Evolutionary conservation across 106 monocot genomes (phyloP).

Genomic region (Chionographis japonica): DNA sequence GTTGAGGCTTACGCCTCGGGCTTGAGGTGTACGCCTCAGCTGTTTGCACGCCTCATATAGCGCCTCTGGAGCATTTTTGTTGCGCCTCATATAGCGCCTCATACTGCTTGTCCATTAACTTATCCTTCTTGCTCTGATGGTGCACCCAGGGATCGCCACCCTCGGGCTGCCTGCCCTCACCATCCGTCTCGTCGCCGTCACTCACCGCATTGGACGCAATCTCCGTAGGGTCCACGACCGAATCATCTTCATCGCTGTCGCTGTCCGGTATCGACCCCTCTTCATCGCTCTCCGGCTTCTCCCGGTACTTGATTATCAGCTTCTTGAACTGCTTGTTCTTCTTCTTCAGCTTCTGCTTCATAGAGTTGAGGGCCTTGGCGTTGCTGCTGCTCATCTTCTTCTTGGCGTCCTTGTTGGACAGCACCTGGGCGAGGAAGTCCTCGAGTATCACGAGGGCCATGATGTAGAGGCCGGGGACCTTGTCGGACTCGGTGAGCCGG

Average conservation of each 20-base stretch:
- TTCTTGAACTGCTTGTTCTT: conserved; percentile 92
- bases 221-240: conserved; percentile 31
- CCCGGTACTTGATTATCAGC: conserved; percentile 46
- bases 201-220: conserved; percentile 29
- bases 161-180: conserved; percentile 10
- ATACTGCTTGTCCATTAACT: conserved; percentile 69
- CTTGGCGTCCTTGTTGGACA: conserved; percentile 91
- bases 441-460: conserved; percentile 88
- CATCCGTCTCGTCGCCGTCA: conserved; percentile 35
- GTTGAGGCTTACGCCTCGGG: no score
- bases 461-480: conserved; percentile 57
- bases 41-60: no score
- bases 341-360: conserved; percentile 98
- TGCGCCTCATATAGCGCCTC: no score
- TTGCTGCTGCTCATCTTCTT: conserved; percentile 98
- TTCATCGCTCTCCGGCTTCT: conserved; percentile 63
- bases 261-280: conserved; percentile 8
- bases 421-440: conserved; percentile 67
- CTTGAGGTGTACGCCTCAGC: no score
- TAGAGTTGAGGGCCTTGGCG: conserved; percentile 84
- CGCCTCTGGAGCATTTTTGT: no score
- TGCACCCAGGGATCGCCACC: conserved; percentile 37
- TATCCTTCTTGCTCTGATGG: conserved; percentile 55
- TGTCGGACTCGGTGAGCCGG: conserved; percentile 62
- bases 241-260: conserved; percentile 33